Percentiles rank a stretch among this genome's conserved stretches.
Evolutionary conservation across 805 yeast species (phyloP).

Genomic region (Saturnispora dispora): DNA sequence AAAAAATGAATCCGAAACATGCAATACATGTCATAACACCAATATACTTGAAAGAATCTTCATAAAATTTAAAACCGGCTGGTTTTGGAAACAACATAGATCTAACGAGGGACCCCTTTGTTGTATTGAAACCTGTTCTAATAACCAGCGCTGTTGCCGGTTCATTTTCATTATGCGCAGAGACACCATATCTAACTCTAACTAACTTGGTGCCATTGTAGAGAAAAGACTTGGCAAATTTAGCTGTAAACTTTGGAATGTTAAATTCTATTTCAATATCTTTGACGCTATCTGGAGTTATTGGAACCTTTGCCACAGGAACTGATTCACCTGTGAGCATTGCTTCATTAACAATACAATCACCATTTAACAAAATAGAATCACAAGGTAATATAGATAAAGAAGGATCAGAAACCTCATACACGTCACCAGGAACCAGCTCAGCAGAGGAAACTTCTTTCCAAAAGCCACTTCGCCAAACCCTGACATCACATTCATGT

Average conservation of each 20-base stretch:
- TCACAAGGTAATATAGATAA: constrained; percentile 77
- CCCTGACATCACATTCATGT: constrained; percentile 75
- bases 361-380: constrained; percentile 79
- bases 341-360: constrained; percentile 93
- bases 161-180: constrained; percentile 52
- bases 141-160: constrained; percentile 83
- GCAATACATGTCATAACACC: constrained; percentile 92
- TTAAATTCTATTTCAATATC: constrained; percentile 48
- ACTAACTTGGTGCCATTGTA: constrained; percentile 87
- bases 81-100: constrained; percentile 98
- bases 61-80: constrained; percentile 82
- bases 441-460: constrained; percentile 65
- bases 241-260: constrained; percentile 47
- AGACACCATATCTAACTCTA: constrained; percentile 61
- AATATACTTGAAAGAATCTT: constrained; percentile 91
- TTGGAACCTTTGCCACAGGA: constrained; percentile 78
- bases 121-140: constrained; percentile 88
- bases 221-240: constrained; percentile 65
- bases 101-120: constrained; percentile 87
- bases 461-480: constrained; percentile 91
- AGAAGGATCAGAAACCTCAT: constrained; percentile 83
- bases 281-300: constrained; percentile 52
- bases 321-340: constrained; percentile 98
- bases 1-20: constrained; percentile 67
- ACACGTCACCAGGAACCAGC: constrained; percentile 92